Evolutionary conservation across 2,329 filamentous ascomycete genomes (phyloP), one percentile per base, ranked within the genome.

Genomic region (Sporothrix phasma): DNA sequence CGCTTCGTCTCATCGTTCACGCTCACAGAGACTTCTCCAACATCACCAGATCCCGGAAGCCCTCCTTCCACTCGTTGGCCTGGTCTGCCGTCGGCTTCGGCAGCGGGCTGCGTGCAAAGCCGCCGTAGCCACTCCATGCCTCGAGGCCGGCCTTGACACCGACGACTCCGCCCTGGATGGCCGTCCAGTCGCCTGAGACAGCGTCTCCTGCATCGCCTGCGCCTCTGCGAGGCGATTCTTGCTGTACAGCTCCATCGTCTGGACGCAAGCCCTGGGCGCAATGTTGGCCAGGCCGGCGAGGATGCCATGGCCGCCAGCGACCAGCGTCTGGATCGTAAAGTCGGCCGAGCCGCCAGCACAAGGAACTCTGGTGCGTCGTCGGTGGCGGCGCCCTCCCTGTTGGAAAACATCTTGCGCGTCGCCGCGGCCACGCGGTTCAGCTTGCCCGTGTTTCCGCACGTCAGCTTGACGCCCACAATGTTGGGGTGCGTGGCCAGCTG

Each of bases 231-330:
- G 70, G 66, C 82, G 78, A 24, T 86, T 87, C 46, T 79, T 73
- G 60, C 78, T 76, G 72, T 82, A 89, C 5, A 89, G 77, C 67
- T 85, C 78, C 65, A 87, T 77, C 1, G 87, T 80, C 71, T 80
- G 76, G 60, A 86, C 79, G 73, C 86, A 88, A 13, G 85, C 80
- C 71, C 82, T 86, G 37, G 88, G 88, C 2, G 86, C 82, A 61
- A 91, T 81, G 74, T 91, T 91, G 69, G 83, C 88, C 66, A 89
- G 80, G 5, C 88, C 88, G 29, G 85, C 87, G 64, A 92, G 84
- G 70, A 90, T 84, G 62, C 88, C 88, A 64, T 86, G 84, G 8
- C 86, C 87, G 49, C 88, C 88, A 7, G 81, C 87, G 39, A 87
- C 79, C 45, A 90, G 73, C 0, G 86, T 86, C 71, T 88, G 87